Percentiles rank a stretch among this genome's conserved stretches.
Conservation (phyloP, 2,329 filamentous ascomycete genomes). For the Ascochyta lentis region DNA sequence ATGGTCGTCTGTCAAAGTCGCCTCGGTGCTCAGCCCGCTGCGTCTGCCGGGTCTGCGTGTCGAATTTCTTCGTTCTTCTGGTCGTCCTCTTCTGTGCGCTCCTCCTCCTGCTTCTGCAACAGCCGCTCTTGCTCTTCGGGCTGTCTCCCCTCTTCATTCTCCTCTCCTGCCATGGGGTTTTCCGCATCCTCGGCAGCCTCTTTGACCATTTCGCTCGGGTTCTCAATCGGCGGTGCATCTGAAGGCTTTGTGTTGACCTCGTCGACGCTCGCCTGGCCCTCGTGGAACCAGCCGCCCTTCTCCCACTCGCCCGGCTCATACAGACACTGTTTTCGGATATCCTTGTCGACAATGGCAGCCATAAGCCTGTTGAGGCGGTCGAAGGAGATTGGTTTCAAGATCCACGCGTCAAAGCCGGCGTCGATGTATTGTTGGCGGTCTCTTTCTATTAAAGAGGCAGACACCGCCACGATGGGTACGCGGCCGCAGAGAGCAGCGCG, state of each 20-base stretch:
- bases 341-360: slow-evolving; percentile 69
- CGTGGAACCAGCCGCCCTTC: slow-evolving; percentile 80
- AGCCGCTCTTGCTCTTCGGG: slow-evolving; percentile 34
- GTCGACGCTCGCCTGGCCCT: slow-evolving; percentile 46
- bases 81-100: slow-evolving; percentile 22
- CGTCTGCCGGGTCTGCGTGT: slow-evolving; percentile 5
- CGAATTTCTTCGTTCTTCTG: slow-evolving; percentile 12
- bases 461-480: slow-evolving; percentile 85
- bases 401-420: slow-evolving; percentile 88
- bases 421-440: slow-evolving; percentile 73
- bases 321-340: slow-evolving; percentile 65
- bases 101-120: slow-evolving; percentile 25
- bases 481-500: slow-evolving; percentile 67
- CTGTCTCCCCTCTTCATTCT: slow-evolving; percentile 20
- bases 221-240: slow-evolving; percentile 22
- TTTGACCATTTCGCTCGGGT: slow-evolving; percentile 27
- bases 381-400: slow-evolving; percentile 87
- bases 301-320: slow-evolving; percentile 81
- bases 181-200: slow-evolving; percentile 27
- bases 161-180: slow-evolving; percentile 29
- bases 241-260: slow-evolving; percentile 49
- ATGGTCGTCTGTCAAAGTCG: not conserved
- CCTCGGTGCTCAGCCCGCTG: slow-evolving; percentile 3
- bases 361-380: slow-evolving; percentile 73
- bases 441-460: slow-evolving; percentile 77